Evolutionary conservation across 331 rosid species (phyloP).

Genomic region (Quercus lobata): DNA sequence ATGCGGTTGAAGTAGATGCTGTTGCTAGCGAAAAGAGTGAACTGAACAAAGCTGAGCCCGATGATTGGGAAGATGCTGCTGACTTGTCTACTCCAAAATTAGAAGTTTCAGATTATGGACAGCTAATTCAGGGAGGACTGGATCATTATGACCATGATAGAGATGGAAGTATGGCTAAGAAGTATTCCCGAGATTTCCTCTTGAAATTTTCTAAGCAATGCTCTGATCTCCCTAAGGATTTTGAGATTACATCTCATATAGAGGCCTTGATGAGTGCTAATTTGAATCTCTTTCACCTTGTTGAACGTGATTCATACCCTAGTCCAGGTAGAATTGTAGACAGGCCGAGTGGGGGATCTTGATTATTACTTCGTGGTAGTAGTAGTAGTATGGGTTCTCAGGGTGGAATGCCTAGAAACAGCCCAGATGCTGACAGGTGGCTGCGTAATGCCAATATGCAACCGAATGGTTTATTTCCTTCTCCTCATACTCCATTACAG

Average conservation of each 20-base stretch:
- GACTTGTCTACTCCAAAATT: conserved; percentile 69
- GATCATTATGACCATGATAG: conserved; percentile 15
- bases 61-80: conserved; percentile 97
- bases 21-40: background rate
- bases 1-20: conserved; percentile 13
- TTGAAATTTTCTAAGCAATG: conserved; percentile 59
- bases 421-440: conserved; percentile 83
- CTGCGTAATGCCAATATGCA: conserved; percentile 64
- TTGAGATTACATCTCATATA: conserved; percentile 37
- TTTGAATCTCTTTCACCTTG: conserved; percentile 27
- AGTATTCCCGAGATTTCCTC: conserved; percentile 85
- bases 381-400: conserved; percentile 39
- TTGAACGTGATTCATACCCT: conserved; percentile 33
- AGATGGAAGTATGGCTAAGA: conserved; percentile 39
- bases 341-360: no score
- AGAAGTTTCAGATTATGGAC: conserved; percentile 41
- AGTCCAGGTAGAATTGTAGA: no score
- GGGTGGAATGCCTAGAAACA: conserved; percentile 64
- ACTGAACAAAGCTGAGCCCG: conserved; percentile 58
- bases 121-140: conserved; percentile 6
- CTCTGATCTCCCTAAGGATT: conserved; percentile 51
- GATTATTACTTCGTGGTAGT: no score
- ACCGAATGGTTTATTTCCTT: conserved; percentile 80
- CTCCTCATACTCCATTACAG: conserved; percentile 67
- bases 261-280: conserved; percentile 32